phyloP scores from a whole-genome alignment of 768 basidiomycete species.

The Glaciozyma martinii region DNA sequence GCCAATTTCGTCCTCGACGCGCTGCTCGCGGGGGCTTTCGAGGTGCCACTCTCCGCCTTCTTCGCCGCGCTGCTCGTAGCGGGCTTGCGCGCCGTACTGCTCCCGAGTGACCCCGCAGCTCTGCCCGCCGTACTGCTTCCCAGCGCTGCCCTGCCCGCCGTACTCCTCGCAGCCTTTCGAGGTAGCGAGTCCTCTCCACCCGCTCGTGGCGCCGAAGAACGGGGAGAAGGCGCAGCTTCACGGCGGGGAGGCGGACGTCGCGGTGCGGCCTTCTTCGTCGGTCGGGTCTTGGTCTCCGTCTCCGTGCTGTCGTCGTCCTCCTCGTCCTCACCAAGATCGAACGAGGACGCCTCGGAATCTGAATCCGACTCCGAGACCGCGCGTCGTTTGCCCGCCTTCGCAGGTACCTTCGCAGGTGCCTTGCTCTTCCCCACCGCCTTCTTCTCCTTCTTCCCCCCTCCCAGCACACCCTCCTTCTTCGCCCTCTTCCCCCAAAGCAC shows the following conservation, averaged over 20 bases:
- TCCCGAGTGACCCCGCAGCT: not conserved
- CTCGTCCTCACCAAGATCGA: not conserved
- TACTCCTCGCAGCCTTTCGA: not conserved
- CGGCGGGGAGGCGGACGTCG: too few species aligned
- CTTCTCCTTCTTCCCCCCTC: not conserved
- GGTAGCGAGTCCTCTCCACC: too few species aligned
- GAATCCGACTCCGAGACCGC: too few species aligned
- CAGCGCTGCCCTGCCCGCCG: not conserved
- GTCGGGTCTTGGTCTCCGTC: too few species aligned
- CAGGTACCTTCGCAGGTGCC: not conserved
- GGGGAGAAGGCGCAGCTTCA: too few species aligned
- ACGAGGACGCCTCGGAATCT: too few species aligned
- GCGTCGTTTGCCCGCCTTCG: constrained; percentile 32
- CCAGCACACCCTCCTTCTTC: not conserved
- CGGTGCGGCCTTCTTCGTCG: too few species aligned
- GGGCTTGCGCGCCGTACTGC: not conserved
- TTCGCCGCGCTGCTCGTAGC: not conserved
- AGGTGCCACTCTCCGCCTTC: not conserved
- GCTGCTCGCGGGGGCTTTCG: not conserved
- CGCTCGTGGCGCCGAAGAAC: too few species aligned
- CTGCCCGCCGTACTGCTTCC: not conserved
- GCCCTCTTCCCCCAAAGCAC: not conserved
- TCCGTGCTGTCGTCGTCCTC: not conserved
- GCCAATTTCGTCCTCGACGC: not conserved
- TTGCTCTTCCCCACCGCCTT: not conserved